Conservation (phyloP, 2,329 filamentous ascomycete genomes). For the Hypoxylon sp. region DNA sequence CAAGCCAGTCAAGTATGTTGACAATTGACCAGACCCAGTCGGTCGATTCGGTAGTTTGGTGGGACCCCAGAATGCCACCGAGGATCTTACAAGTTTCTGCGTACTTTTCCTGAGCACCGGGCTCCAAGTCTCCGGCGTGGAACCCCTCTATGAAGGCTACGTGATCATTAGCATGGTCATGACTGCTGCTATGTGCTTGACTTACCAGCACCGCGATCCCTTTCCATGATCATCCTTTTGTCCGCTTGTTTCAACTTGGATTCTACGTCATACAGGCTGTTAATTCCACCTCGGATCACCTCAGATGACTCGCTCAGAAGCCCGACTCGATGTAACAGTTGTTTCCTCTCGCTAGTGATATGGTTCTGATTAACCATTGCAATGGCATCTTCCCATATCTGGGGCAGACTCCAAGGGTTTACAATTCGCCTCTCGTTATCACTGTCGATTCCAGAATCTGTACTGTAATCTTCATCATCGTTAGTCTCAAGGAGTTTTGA, state of each 20-base stretch:
- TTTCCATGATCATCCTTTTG: conserved; percentile 41
- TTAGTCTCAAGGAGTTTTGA: not conserved
- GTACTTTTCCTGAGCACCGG: conserved; percentile 56
- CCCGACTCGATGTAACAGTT: conserved; percentile 38
- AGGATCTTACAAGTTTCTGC: conserved; percentile 55
- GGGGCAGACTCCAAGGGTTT: conserved; percentile 42
- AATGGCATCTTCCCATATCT: conserved; percentile 43
- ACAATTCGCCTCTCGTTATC: conserved; percentile 22
- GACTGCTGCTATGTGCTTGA: not conserved
- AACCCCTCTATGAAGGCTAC: conserved; percentile 59
- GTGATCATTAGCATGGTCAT: conserved; percentile 1
- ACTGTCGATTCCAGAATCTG: not conserved
- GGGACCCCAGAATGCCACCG: conserved; percentile 48
- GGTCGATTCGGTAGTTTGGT: conserved; percentile 21
- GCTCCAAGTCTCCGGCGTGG: conserved; percentile 60
- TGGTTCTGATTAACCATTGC: conserved; percentile 20
- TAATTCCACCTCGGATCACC: conserved; percentile 17
- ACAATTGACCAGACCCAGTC: conserved; percentile 51
- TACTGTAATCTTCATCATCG: conserved; percentile 16
- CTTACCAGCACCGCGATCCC: conserved; percentile 44
- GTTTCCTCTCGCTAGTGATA: conserved; percentile 35
- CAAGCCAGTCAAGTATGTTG: conserved; percentile 49
- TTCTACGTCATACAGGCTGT: conserved; percentile 7
- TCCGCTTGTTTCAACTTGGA: conserved; percentile 33
- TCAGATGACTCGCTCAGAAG: conserved; percentile 28